Evolutionary conservation across 2,329 filamentous ascomycete species (phyloP).

Genomic region (Fusarium pseudonygamai): DNA sequence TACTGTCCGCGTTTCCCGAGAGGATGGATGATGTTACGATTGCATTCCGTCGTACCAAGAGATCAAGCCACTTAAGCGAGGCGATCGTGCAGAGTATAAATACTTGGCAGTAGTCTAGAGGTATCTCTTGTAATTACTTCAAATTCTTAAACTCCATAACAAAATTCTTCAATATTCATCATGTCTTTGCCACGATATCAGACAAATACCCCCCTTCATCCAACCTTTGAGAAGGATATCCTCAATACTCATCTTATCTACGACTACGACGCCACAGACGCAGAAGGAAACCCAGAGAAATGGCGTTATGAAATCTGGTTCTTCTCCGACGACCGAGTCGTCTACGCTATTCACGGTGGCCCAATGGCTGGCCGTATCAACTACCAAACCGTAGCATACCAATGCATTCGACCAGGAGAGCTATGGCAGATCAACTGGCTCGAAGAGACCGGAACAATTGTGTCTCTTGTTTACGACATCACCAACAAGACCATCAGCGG

Average conservation of each 20-base stretch:
- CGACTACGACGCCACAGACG: conserved; percentile 62
- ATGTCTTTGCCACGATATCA: conserved; percentile 40
- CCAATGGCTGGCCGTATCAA: conserved; percentile 66
- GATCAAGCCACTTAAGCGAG: neutral
- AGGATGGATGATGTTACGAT: conserved; percentile 7
- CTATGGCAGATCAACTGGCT: conserved; percentile 70
- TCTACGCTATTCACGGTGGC: conserved; percentile 68
- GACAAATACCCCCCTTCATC: conserved; percentile 40
- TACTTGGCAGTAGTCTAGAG: rapidly evolving
- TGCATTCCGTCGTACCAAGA: neutral
- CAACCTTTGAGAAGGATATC: conserved; percentile 57
- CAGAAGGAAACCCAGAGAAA: conserved; percentile 61
- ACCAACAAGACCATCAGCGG: conserved; percentile 58
- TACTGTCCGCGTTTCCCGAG: conserved; percentile 12
- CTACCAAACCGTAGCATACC: conserved; percentile 64
- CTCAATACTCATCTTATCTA: conserved; percentile 65
- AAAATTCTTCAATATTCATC: neutral
- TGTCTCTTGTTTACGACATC: conserved; percentile 66
- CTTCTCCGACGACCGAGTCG: conserved; percentile 61
- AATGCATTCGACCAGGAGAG: conserved; percentile 66
- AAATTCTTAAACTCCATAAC: neutral
- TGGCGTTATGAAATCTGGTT: conserved; percentile 72
- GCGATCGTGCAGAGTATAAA: neutral
- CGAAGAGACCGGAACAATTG: conserved; percentile 67
- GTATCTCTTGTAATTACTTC: neutral